These are phyloP conservation scores for Penicillium tannophilum DNA, from an alignment of 495 filamentous ascomycete species.

Conservation along the genomic window DNA sequence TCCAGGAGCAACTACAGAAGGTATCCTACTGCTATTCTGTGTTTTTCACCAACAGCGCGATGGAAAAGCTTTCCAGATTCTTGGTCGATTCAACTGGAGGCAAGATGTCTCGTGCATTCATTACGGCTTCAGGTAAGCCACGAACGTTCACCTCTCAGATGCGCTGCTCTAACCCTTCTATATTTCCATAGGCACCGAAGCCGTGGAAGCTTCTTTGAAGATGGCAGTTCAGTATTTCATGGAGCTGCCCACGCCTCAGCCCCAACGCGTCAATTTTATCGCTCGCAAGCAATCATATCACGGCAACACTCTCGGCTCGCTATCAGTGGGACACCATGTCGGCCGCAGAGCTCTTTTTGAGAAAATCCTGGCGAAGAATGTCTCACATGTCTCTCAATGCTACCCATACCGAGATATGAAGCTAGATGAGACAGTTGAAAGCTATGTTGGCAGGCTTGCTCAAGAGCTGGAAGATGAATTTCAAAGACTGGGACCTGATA, in stretches of 20 bases:
- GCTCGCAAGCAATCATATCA: slow-evolving; percentile 65
- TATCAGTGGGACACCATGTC: slow-evolving; percentile 42
- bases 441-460: slow-evolving; percentile 61
- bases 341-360: slow-evolving; percentile 32
- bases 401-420: slow-evolving; percentile 62
- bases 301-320: slow-evolving; percentile 64
- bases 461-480: slow-evolving; percentile 77
- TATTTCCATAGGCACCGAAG: slow-evolving; percentile 50
- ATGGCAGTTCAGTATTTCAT: slow-evolving; percentile 48
- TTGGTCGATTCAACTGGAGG: slow-evolving; percentile 30
- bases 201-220: slow-evolving; percentile 61
- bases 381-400: slow-evolving; percentile 67
- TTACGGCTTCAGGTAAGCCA: slow-evolving; percentile 25
- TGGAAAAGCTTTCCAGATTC: slow-evolving; percentile 21
- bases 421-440: slow-evolving; percentile 43
- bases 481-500: slow-evolving; percentile 66
- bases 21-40: slow-evolving; percentile 21
- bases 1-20: slow-evolving; percentile 16
- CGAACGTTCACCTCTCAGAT: background rate
- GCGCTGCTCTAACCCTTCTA: slow-evolving; percentile 12
- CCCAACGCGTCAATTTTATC: slow-evolving; percentile 54
- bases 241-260: slow-evolving; percentile 38
- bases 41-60: slow-evolving; percentile 20
- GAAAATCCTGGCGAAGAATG: slow-evolving; percentile 33
- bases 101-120: slow-evolving; percentile 27